Evolutionary conservation across 225 moss, liverwort and hornwort genomes (phyloP).

Genomic region (Polytrichum commune): DNA sequence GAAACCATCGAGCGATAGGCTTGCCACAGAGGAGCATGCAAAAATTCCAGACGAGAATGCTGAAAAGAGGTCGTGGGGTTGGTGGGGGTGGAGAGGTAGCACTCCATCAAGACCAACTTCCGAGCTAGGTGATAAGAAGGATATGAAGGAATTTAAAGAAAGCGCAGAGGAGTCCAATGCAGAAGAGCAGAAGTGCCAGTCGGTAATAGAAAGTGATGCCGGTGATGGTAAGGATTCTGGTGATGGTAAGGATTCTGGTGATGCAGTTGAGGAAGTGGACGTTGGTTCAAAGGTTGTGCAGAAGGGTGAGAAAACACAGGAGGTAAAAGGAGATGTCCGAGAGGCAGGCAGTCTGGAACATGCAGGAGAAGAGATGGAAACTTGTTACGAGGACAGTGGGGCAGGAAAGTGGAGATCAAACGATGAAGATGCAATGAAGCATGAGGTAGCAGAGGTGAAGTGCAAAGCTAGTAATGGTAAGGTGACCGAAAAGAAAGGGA

Average conservation of each 20-base stretch:
- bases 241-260: not conserved
- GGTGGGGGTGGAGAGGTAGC: conserved; percentile 44
- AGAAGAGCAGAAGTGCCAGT: conserved; percentile 1
- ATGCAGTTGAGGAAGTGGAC: conserved; percentile 1
- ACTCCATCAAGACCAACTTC: conserved; percentile 21
- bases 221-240: not conserved
- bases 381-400: not conserved
- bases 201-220: not conserved
- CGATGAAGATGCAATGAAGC: not conserved
- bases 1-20: conserved; percentile 10
- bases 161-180: not conserved
- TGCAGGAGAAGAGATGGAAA: not conserved
- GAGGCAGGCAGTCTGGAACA: not conserved
- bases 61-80: conserved; percentile 45
- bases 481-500: not conserved
- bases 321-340: not conserved
- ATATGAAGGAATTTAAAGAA: conserved; percentile 18
- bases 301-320: not conserved
- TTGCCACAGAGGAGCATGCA: conserved; percentile 6
- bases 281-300: not conserved
- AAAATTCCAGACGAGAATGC: conserved; percentile 24
- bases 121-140: conserved; percentile 27
- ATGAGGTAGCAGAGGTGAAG: not conserved
- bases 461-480: not conserved
- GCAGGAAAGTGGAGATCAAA: not conserved